Percentiles rank a stretch among this genome's conserved stretches.
These are phyloP conservation scores for Gleditsia sinensis DNA, from an alignment of 306 rosid genomes.

Conservation along the genomic window DNA sequence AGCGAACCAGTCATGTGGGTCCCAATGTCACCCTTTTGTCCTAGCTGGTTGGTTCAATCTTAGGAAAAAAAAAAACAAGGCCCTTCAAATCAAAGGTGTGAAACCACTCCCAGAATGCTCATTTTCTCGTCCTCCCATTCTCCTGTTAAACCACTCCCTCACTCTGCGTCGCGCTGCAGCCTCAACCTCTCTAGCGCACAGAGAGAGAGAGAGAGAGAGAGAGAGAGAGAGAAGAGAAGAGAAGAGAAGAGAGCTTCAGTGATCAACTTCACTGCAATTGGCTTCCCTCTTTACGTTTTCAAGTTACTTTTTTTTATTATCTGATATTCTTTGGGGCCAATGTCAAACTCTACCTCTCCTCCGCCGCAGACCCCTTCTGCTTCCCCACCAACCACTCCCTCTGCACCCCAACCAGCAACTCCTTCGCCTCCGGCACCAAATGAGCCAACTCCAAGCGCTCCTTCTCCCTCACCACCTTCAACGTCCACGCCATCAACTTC, in stretches of 20 bases:
- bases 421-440: constrained; percentile 42
- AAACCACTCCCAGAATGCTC: not conserved
- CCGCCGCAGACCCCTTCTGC: constrained; percentile 45
- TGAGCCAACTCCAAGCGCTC: constrained; percentile 34
- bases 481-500: constrained; percentile 37
- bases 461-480: constrained; percentile 42
- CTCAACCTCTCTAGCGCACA: not conserved
- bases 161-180: not conserved
- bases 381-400: constrained; percentile 18
- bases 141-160: not conserved
- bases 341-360: constrained; percentile 31
- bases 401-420: constrained; percentile 45
- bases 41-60: constrained; percentile 32
- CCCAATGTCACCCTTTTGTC: constrained; percentile 43
- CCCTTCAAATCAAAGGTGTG: constrained; percentile 24
- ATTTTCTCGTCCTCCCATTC: not conserved
- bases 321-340: not conserved
- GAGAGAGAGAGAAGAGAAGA: not conserved
- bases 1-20: constrained; percentile 60
- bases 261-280: not conserved
- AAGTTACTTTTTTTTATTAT: not conserved
- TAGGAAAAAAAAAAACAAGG: not conserved
- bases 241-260: not conserved
- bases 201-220: not conserved
- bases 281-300: not conserved